Evolutionary conservation across 2,329 filamentous ascomycete genomes (phyloP), one percentile per base, ranked within the genome.

Genomic region (Talaromyces sp.): DNA sequence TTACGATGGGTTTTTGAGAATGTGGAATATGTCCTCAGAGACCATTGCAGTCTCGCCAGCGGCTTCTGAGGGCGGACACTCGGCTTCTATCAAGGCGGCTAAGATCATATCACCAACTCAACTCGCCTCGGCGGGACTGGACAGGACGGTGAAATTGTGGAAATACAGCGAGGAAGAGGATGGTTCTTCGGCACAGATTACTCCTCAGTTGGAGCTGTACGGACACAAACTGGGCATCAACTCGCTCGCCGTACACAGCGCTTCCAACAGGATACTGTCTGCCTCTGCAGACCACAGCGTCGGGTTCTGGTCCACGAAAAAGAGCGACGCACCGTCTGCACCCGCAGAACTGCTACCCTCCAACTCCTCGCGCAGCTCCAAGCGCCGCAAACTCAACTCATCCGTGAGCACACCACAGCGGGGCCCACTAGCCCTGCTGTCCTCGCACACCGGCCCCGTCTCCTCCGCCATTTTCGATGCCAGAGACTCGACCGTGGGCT

Each of bases 1-100:
- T 55, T 98, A 96, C 72, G 95, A 99, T 74, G 93, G 93, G 9
- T 78, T 96, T 17, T 78, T 98, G 60, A 84, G 93, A 66, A 83
- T 98, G 65, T 99, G 95, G 93, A 90, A 95, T 69, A 88, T 88
- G 65, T 93, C 92, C 0, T 92, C 91, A n/a, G 84, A 95, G 64
- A 81, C 89, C n/a, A 81, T 96, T 61, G 90, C 91, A 3, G 91
- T 89, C 0, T 93, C 92, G 1, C 79, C 86, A 1, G 82, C 86
- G 3, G 82, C 83, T 8, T 82, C 82, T 62, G 83, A 85, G 39
- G 89, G 90, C 56, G 90, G 91, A 10, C 92, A 96, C 77, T 86
- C 84, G 10, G 86, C 89, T 49, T 87, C 89, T 63, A 82, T 93
- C 71, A 96, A 93, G 74, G 82, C 88, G n/a, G 91, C 89, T 32